Percentiles rank a stretch among this genome's conserved stretches.
phyloP scores from a whole-genome alignment of 441 rosid genomes.

The Mallotus repandus region DNA sequence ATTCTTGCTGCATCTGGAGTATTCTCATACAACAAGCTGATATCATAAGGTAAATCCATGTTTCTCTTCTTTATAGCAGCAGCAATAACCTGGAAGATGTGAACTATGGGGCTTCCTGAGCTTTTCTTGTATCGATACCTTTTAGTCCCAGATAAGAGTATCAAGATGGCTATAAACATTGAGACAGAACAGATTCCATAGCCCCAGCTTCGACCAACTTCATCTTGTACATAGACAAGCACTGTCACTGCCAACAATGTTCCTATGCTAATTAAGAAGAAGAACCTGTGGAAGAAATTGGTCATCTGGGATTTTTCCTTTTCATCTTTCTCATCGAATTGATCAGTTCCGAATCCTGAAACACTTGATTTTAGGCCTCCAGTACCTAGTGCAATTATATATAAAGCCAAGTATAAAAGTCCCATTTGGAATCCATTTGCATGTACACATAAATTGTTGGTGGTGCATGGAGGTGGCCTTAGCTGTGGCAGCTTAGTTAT shows the following conservation, averaged over 20 bases:
- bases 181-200: conserved; percentile 82
- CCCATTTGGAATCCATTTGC: conserved; percentile 72
- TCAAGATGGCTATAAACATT: conserved; percentile 50
- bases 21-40: conserved; percentile 56
- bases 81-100: conserved; percentile 62
- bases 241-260: conserved; percentile 82
- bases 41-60: conserved; percentile 43
- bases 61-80: conserved; percentile 61
- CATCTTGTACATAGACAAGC: conserved; percentile 85
- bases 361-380: conserved; percentile 94
- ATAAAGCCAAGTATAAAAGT: conserved; percentile 60
- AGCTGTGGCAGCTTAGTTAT: conserved; percentile 63
- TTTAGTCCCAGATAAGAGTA: conserved; percentile 64
- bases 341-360: conserved; percentile 91
- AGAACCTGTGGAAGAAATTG: conserved; percentile 81
- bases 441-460: conserved; percentile 39
- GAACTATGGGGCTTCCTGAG: conserved; percentile 78
- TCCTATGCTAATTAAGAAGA: conserved; percentile 76
- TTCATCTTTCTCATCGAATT: conserved; percentile 75
- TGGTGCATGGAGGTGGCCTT: conserved; percentile 60
- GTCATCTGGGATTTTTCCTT: conserved; percentile 83
- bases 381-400: conserved; percentile 80
- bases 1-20: conserved; percentile 48
- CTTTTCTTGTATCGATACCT: conserved; percentile 73
- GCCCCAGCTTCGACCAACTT: conserved; percentile 74